A percentile compares a stretch with the other conserved stretches of the same genome.
These are phyloP conservation scores for Pholiota molesta DNA, from an alignment of 768 basidiomycete species.

Conservation along the genomic window DNA sequence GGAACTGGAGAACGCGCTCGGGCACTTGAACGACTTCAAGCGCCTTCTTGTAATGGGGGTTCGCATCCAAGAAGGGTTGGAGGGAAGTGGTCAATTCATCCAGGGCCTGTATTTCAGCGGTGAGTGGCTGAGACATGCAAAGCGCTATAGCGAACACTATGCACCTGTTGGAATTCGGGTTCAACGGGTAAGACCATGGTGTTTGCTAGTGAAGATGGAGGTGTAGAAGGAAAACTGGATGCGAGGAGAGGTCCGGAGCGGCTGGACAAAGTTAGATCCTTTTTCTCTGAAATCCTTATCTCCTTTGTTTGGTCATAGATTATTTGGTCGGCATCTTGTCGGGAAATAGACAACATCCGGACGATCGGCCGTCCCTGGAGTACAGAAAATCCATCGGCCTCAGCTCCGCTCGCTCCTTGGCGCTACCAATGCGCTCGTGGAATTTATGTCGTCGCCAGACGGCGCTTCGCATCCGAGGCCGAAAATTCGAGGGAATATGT, in stretches of 20 bases:
- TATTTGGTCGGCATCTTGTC: constrained; percentile 21
- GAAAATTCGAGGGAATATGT: neutral
- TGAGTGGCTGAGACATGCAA: neutral
- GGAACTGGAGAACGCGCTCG: constrained; percentile 65
- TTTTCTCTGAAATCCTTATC: constrained; percentile 17
- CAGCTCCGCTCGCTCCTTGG: neutral
- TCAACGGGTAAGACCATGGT: constrained; percentile 40
- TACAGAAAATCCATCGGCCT: neutral
- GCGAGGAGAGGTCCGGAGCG: neutral
- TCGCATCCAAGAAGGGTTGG: constrained; percentile 62
- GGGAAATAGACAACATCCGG: constrained; percentile 16
- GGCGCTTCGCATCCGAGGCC: constrained; percentile 7
- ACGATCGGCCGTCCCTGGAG: constrained; percentile 24
- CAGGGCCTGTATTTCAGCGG: constrained; percentile 47
- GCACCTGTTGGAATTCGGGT: constrained; percentile 73
- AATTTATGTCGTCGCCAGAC: neutral
- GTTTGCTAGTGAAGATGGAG: neutral
- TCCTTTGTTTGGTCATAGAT: constrained; percentile 9
- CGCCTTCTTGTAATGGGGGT: constrained; percentile 70
- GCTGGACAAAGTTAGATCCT: neutral
- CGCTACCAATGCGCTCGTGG: neutral
- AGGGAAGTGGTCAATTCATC: constrained; percentile 67
- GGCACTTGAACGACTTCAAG: constrained; percentile 64
- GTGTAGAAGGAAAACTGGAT: neutral
- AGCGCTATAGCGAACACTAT: neutral